Percentiles rank a stretch among this genome's conserved stretches.
These are phyloP conservation scores for Aspergillus unguis DNA, from an alignment of 2,329 filamentous ascomycete genomes.

Conservation along the genomic window DNA sequence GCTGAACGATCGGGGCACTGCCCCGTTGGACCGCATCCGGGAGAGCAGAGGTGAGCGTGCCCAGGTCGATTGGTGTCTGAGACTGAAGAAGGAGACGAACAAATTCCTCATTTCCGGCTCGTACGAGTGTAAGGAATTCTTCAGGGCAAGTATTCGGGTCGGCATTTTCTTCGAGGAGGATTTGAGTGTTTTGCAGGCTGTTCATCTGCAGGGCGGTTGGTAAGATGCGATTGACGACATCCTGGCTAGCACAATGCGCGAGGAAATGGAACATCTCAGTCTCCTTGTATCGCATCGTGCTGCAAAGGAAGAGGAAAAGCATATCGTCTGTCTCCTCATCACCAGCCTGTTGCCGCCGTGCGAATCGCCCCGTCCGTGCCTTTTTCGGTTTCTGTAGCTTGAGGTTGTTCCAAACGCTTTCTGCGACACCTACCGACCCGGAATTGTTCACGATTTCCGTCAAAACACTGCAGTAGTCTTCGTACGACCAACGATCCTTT, in stretches of 20 bases:
- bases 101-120: slow-evolving; percentile 4
- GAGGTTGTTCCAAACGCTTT: slow-evolving; percentile 10
- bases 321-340: slow-evolving; percentile 6
- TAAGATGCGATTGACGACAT: slow-evolving; percentile 6
- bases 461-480: slow-evolving; percentile 8
- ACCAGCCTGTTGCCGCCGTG: slow-evolving; percentile 5
- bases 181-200: slow-evolving; percentile 1
- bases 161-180: slow-evolving; percentile 10
- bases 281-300: slow-evolving; percentile 7
- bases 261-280: slow-evolving; percentile 10
- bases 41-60: slow-evolving; percentile 5
- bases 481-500: slow-evolving; percentile 11
- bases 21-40: slow-evolving; percentile 6
- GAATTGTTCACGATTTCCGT: slow-evolving; percentile 1
- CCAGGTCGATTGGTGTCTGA: not conserved
- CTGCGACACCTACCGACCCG: slow-evolving; percentile 5
- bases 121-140: slow-evolving; percentile 1
- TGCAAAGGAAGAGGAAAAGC: slow-evolving; percentile 5
- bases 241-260: slow-evolving; percentile 3
- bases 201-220: slow-evolving; percentile 8
- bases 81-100: slow-evolving; percentile 6
- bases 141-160: slow-evolving; percentile 7
- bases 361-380: slow-evolving; percentile 7
- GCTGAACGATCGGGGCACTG: slow-evolving; percentile 1
- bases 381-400: slow-evolving; percentile 11